Conservation (phyloP, 768 basidiomycete species). For the Clitopilus passeckerianus region DNA sequence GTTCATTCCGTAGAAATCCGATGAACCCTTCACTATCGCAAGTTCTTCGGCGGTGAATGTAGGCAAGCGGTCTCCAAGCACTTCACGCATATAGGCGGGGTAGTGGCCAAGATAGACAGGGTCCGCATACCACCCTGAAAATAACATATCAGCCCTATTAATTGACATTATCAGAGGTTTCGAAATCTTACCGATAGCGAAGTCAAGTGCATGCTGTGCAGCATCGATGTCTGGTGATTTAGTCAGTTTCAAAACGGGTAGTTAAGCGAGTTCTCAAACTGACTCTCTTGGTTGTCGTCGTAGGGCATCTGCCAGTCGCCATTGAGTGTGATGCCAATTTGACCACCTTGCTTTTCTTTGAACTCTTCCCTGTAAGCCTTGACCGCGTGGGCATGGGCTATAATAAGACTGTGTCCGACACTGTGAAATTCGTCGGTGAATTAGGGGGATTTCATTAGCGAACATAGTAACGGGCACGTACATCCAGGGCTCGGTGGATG, state of each 20-base stretch:
- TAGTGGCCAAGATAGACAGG: constrained; percentile 72
- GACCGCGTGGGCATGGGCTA: constrained; percentile 65
- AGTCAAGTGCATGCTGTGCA: constrained; percentile 68
- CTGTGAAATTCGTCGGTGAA: constrained; percentile 23
- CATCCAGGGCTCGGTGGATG: constrained; percentile 68
- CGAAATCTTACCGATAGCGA: constrained; percentile 51
- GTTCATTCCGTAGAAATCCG: constrained; percentile 72
- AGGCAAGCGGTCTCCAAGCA: constrained; percentile 55
- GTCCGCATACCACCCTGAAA: constrained; percentile 58
- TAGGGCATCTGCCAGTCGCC: constrained; percentile 75
- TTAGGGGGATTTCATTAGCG: background rate
- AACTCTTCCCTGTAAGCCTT: constrained; percentile 65
- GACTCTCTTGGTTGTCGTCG: constrained; percentile 64
- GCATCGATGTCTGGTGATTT: constrained; percentile 50
- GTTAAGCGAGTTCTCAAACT: constrained; percentile 13
- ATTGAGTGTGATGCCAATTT: constrained; percentile 78
- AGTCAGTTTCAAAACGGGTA: background rate
- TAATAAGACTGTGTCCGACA: constrained; percentile 62
- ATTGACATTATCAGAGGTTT: constrained; percentile 11
- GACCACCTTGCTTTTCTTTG: constrained; percentile 56
- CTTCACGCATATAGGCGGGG: constrained; percentile 51
- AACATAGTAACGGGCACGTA: constrained; percentile 23
- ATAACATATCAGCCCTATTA: background rate
- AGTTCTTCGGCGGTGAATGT: constrained; percentile 53
- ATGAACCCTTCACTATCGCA: constrained; percentile 54